Percentiles rank a stretch among this genome's conserved stretches.
These are phyloP conservation scores for Pseudogymnoascus sp. DNA, from an alignment of 2,329 filamentous ascomycete species.

Conservation along the genomic window DNA sequence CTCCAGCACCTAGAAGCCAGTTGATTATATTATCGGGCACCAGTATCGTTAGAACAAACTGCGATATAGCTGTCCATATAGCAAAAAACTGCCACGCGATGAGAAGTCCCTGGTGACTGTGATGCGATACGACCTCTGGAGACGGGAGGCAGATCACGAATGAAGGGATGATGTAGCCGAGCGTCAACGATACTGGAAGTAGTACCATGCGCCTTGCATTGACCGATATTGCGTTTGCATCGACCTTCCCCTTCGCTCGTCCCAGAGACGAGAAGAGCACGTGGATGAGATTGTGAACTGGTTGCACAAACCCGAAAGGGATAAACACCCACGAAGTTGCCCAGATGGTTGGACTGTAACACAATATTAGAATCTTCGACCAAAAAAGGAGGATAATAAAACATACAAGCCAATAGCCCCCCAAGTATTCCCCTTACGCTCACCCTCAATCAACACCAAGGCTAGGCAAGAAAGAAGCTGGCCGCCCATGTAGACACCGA, in stretches of 20 bases:
- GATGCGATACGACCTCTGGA: slow-evolving; percentile 30
- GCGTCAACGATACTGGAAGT: slow-evolving; percentile 32
- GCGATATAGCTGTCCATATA: slow-evolving; percentile 35
- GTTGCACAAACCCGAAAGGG: not conserved
- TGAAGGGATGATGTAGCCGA: slow-evolving; percentile 37
- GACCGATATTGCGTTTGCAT: not conserved
- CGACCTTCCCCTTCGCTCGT: not conserved
- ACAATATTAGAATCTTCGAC: not conserved
- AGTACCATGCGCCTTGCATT: slow-evolving; percentile 13
- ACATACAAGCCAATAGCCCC: slow-evolving; percentile 35
- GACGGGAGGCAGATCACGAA: slow-evolving; percentile 35
- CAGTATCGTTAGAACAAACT: slow-evolving; percentile 21
- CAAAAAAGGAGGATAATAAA: not conserved
- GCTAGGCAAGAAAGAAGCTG: slow-evolving; percentile 24
- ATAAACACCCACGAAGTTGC: not conserved
- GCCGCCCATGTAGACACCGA: slow-evolving; percentile 19
- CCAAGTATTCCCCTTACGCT: slow-evolving; percentile 35
- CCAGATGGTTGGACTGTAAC: not conserved
- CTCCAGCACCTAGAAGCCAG: not conserved
- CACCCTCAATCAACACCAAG: slow-evolving; percentile 34
- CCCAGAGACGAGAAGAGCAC: not conserved
- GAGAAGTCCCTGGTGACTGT: slow-evolving; percentile 39
- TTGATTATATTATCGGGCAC: not conserved
- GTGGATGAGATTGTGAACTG: slow-evolving; percentile 1
- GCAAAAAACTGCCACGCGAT: slow-evolving; percentile 44